Base-by-base conservation (phyloP, 345 rosid species). In the Corymbia maculata region DNA sequence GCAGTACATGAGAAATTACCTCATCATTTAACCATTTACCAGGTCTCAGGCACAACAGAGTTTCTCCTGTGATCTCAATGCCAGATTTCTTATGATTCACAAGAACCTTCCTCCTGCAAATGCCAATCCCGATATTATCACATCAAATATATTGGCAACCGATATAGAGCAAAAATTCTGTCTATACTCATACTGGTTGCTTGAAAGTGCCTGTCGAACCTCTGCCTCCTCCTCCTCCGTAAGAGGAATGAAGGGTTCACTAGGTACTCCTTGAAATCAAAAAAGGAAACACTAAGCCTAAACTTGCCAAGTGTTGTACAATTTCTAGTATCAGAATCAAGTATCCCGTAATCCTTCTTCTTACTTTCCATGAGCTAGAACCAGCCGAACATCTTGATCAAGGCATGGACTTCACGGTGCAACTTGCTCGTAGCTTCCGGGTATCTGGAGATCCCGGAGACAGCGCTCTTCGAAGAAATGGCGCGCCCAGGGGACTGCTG, bases 1-100 rank as follows among this genome's bases (percentile, higher is more conserved):
- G 82, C 30, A 42, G 61, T 24, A 49, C 79, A 64, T 47, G 36
- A 86, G 88, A 61, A 21, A 87, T 64, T 87, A 98, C 99, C 99
- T 98, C 99, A 90, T 98, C 99, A 89, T 98, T 98, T 93, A 98
- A 92, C 99, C 99, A 98, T 89, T 90, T 91, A 26, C 92, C 89
- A 28, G 99, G 98, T 90, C 89, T 90, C 52, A 98, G 98, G 90
- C 98, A 97, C 90, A 88, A 94, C 88, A 98, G 88, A 88, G 89
- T 36, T 90, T 95, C 89, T 85, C 95, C 98, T 19, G 96, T 95
- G 85, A 98, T 95, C 88, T 94, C 95, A 90, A 98, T 98, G 88
- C 92, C 93, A 47, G 99, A 95, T 61, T 89, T 89, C 79, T 88
- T 13, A 90, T 98, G 99, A 55, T 88, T 36, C 85, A 94, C 97